Base-by-base conservation (phyloP, 78 protist genomes). In the Dictyostelium capitatum region DNA sequence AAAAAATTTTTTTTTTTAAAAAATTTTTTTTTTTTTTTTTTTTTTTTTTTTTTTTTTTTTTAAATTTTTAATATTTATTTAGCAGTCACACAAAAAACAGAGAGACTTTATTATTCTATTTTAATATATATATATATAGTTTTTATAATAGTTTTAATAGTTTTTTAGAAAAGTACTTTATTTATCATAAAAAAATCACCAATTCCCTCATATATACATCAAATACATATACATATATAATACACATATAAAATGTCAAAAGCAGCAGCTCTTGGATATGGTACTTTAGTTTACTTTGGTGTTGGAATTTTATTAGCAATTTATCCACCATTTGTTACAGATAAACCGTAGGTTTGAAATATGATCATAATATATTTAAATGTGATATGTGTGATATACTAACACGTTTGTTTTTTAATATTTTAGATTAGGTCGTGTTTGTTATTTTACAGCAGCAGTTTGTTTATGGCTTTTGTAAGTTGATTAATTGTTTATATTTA, bases 391-490 rank as follows among this genome's bases (percentile, higher is more conserved):
- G n/a, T n/a, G n/a, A n/a, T n/a, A 65, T 15, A 14, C 25, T 28
- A 72, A 20, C 32, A 41, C 23, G 17, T 30, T 32, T 73, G 46
- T 32, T 23, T 77, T 30, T 10, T 56, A 57, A 57, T 23, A 57
- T 23, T 73, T 72, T 46, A 83, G 91, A 30, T 74, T 84, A 10
- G 79, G 92, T 23, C 92, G 92, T 84, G 51, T 84, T 56, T 37
- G 74, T 43, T 53, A 74, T 48, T 28, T 84, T 5, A 84, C 92
- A 12, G 50, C 83, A 32, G 19, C 50, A 74, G 50, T 59, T 43
- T 84, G 92, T 84, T 84, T 74, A 53, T 84, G 92, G 92, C 64
- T 74, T 56, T 84, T 84, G 92, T 84, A 84, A 25, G 92, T 74
- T 12, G 65, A 57, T 57, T 9, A 20, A 54, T 64, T 64, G 23